Base-by-base conservation (phyloP, 176 grass and related monocot genomes). In the Rhipidocladum racemiflorum region DNA sequence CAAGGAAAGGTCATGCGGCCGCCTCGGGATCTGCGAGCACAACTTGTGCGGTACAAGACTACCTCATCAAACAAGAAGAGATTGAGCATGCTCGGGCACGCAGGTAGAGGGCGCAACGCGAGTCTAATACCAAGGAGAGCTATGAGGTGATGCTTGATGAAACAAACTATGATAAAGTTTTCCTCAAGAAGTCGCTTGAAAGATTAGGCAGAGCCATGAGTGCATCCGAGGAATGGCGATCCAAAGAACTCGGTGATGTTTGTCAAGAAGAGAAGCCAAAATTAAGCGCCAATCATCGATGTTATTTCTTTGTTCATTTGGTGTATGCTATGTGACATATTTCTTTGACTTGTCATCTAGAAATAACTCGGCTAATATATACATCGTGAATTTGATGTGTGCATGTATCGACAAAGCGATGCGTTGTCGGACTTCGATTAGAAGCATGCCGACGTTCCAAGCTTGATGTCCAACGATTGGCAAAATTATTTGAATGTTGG, bases 201-300 rank as follows among this genome's bases (percentile, higher is more conserved):
- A 92, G 83, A 81, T 18, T 97, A 64, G 81, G n/a, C 50, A 86
- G 86, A 53, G 83, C 84, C 6, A 90, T 86, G 83, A 76, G 38
- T 10, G 80, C 84, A 0, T 84, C 53, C n/a, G n/a, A 90, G 7
- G 90, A 92, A 76, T 92, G 92, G 90, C 82, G 86, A 4, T 77
- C 79, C n/a, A 92, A 94, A 87, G 90, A 92, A 42, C 71, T 70
- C 59, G 86, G 77, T 64, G 91, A n/a, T n/a, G 91, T 70, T 84
- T 97, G 75, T 75, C 94, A 97, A 89, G 84, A 97, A 97, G 74
- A 97, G 89, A 84, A 89, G 66, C 44, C 73, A 83, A 84, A 85
- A 86, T 75, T 94, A 93, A n/a, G 86, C 82, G 75, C 46, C n/a
- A 77, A 48, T 24, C 38, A 49, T 72, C 72, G 18, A 48, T 72